A percentile compares a stretch with the other conserved stretches of the same genome.
phyloP scores from a whole-genome alignment of 495 filamentous ascomycete species.

The Penicillium canescens region DNA sequence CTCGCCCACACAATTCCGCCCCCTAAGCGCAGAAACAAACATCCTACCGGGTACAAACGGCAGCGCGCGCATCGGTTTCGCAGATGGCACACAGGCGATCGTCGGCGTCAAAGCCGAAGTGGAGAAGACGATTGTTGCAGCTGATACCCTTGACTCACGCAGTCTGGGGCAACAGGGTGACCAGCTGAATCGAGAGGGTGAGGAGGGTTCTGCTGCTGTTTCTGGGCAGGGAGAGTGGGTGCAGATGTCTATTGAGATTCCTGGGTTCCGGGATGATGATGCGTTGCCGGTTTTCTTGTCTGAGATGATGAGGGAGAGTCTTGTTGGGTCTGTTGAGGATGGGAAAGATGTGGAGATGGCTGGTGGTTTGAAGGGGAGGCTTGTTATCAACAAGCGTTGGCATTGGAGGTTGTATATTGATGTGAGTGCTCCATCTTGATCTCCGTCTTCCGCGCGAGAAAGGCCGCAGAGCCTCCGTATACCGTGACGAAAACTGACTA shows the following conservation, averaged over 20 bases:
- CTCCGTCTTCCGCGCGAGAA: not conserved
- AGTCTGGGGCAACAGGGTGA: slow-evolving; percentile 29
- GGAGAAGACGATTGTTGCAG: slow-evolving; percentile 57
- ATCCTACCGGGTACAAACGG: slow-evolving; percentile 90
- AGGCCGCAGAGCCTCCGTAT: no score
- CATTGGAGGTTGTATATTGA: slow-evolving; percentile 98
- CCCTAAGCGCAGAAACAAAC: slow-evolving; percentile 81
- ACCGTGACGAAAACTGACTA: not conserved
- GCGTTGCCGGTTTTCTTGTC: slow-evolving; percentile 81
- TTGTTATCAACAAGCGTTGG: slow-evolving; percentile 85
- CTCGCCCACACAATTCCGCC: slow-evolving; percentile 82
- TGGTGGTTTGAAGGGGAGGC: slow-evolving; percentile 64
- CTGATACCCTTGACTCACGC: slow-evolving; percentile 32
- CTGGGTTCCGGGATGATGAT: slow-evolving; percentile 88
- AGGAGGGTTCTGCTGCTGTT: slow-evolving; percentile 31
- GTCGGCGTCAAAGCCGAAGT: slow-evolving; percentile 95
- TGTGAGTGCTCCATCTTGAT: slow-evolving; percentile 53
- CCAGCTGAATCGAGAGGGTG: slow-evolving; percentile 27
- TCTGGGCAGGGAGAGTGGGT: slow-evolving; percentile 63
- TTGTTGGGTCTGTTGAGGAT: slow-evolving; percentile 58
- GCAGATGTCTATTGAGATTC: slow-evolving; percentile 82
- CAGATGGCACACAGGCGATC: slow-evolving; percentile 92
- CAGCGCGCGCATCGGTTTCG: slow-evolving; percentile 88
- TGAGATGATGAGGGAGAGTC: slow-evolving; percentile 83
- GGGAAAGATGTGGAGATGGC: slow-evolving; percentile 35